Percentiles rank a stretch among this genome's conserved stretches.
Conservation (phyloP, 225 moss, liverwort and hornwort species). For the Neckera pumila region DNA sequence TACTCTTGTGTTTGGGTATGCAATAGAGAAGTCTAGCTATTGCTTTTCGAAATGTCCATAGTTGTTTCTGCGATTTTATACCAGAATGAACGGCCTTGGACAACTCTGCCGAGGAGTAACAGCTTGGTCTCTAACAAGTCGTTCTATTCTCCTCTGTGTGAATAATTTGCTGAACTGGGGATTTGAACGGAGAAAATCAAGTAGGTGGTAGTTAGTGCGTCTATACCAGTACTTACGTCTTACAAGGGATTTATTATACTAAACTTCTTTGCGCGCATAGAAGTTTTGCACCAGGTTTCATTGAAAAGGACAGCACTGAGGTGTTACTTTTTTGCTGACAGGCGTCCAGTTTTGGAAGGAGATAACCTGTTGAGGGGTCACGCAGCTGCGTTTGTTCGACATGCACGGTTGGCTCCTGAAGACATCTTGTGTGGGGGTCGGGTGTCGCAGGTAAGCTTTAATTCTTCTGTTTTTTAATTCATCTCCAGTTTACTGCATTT, state of each 20-base stretch:
- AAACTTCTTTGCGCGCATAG: not conserved
- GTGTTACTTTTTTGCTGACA: not conserved
- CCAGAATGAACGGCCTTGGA: not conserved
- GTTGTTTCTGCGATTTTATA: not conserved
- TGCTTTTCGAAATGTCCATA: not conserved
- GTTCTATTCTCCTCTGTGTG: not conserved
- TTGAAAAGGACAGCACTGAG: not conserved
- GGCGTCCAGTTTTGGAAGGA: constrained; percentile 64
- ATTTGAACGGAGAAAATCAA: not conserved
- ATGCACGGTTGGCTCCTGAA: constrained; percentile 49
- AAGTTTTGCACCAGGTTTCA: not conserved
- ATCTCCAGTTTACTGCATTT: not conserved
- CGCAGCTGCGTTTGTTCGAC: constrained; percentile 83
- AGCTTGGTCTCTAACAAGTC: not conserved
- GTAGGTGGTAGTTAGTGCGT: not conserved
- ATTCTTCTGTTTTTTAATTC: not conserved
- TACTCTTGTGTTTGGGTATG: not conserved
- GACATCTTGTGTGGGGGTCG: constrained; percentile 53
- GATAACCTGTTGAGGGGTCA: constrained; percentile 95
- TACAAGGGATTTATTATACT: not conserved
- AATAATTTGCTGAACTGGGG: not conserved
- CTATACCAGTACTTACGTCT: not conserved
- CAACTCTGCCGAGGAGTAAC: not conserved
- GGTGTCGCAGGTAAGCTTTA: constrained; percentile 59
- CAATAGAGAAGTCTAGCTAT: not conserved